A percentile compares a stretch with the other conserved stretches of the same genome.
These are phyloP conservation scores for Salix exigua DNA, from an alignment of 345 rosid species.

Conservation along the genomic window DNA sequence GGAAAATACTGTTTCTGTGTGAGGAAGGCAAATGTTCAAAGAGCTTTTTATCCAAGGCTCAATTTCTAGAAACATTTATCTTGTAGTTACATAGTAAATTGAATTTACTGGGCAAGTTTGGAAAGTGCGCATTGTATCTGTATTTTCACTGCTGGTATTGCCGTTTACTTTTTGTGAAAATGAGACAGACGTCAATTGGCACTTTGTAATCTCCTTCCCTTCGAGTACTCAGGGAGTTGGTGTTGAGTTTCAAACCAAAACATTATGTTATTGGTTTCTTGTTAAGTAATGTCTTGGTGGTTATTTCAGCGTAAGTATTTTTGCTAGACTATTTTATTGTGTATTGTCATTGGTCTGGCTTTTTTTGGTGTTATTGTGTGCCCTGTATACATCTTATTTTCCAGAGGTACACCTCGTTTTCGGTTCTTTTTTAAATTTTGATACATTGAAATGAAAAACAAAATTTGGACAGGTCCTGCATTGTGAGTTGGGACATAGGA, in stretches of 20 bases:
- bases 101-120: background rate
- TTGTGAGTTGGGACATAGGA: conserved; percentile 17
- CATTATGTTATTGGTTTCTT: no score
- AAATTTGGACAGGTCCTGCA: conserved; percentile 3
- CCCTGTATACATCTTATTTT: background rate
- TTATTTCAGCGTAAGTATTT: background rate
- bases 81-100: background rate
- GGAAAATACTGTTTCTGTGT: no score
- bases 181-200: no score
- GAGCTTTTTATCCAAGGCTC: background rate
- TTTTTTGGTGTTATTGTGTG: background rate
- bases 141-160: background rate
- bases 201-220: no score
- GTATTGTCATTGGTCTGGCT: background rate
- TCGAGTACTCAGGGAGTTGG: no score
- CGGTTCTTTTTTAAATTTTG: background rate
- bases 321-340: background rate
- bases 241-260: no score
- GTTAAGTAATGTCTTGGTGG: no score
- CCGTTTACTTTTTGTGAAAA: background rate
- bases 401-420: background rate
- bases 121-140: background rate
- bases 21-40: no score
- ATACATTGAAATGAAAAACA: background rate
- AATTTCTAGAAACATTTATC: background rate